Evolutionary conservation across 2,329 filamentous ascomycete genomes (phyloP), one percentile per base, ranked within the genome.

Genomic region (Tolypocladium tropicale): DNA sequence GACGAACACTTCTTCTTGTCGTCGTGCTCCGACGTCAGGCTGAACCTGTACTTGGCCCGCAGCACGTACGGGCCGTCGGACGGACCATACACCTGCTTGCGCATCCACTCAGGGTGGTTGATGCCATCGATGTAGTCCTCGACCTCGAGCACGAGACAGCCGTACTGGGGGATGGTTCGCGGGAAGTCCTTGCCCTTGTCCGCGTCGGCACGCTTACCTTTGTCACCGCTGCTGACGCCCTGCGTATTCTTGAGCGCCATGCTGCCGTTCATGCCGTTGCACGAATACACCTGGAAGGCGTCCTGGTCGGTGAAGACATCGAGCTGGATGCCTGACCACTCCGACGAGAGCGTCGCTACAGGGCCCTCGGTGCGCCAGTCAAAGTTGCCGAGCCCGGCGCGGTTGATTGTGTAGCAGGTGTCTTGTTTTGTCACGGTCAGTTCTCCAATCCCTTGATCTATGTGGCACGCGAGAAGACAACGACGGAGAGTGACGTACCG

Each of bases 101-200:
- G 82, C 57, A 84, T 84, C 93, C 93, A 96, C 71, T 90, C 82
- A 0, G 92, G 92, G 64, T 95, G 82, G 74, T 96, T 96, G 74
- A 97, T 94, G 30, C 80, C 91, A 68, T 95, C 92, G 66, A 96
- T 95, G 82, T 85, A 96, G 70, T 94, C 91, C 77, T 96, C 83
- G 14, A 94, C 89, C 75, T 96, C 93, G 71, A 96, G 81, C 52
- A 96, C 93, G 30, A 96, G 67, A 71, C 93, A 96, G 34, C 90
- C 91, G 67, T 91, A 90, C 75, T 92, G 69, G 56, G 82, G 79
- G 30, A 90, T 86, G 9, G 80, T 81, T 39, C 85, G 77, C 4
- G 83, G 80, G 63, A 84, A 81, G 34, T 74, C 71, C 2, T 72
- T 60, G 58, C 80, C 71, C 59, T 16, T 28, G 41, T 81, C 39